Evolutionary conservation across 2,329 filamentous ascomycete species (phyloP).

Genomic region (Sclerotinia trifoliorum): DNA sequence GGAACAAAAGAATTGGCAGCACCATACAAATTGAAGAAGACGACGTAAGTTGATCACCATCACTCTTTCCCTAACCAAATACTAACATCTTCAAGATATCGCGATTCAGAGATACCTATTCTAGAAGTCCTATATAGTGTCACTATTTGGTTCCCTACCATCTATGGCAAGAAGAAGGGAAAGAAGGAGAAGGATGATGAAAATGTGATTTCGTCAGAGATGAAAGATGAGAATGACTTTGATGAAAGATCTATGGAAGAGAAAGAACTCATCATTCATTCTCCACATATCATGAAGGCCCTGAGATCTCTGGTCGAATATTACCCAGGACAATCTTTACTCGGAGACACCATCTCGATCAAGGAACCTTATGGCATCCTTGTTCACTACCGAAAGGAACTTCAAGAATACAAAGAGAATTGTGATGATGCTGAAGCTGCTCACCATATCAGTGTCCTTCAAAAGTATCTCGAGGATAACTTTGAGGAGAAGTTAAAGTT

Average conservation of each 20-base stretch:
- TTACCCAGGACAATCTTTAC: slow-evolving; percentile 30
- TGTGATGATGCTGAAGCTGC: slow-evolving; percentile 30
- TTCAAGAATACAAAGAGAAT: slow-evolving; percentile 29
- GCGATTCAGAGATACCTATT: slow-evolving; percentile 28
- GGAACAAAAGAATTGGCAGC: slow-evolving; percentile 30
- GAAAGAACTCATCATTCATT: slow-evolving; percentile 33
- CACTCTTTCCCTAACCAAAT: not conserved
- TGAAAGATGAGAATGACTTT: slow-evolving; percentile 24
- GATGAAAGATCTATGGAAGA: slow-evolving; percentile 34
- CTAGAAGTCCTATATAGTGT: slow-evolving; percentile 32
- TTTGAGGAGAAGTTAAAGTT: slow-evolving; percentile 29
- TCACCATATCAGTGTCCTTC: slow-evolving; percentile 29
- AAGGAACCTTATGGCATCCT: slow-evolving; percentile 44
- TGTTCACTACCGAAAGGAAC: slow-evolving; percentile 34
- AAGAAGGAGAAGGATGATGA: slow-evolving; percentile 26
- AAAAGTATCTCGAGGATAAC: slow-evolving; percentile 31
- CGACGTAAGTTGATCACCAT: slow-evolving; percentile 20
- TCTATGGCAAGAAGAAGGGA: slow-evolving; percentile 27
- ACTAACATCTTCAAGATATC: slow-evolving; percentile 25
- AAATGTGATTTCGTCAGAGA: not conserved
- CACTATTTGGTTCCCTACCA: slow-evolving; percentile 31
- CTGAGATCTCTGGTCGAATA: slow-evolving; percentile 31
- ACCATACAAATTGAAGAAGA: slow-evolving; percentile 31
- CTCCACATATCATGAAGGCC: slow-evolving; percentile 32
- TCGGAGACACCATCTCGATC: slow-evolving; percentile 30